Percentiles rank a stretch among this genome's conserved stretches.
Conservation (phyloP, 257 asterid species). For the Leonotis leonurus region DNA sequence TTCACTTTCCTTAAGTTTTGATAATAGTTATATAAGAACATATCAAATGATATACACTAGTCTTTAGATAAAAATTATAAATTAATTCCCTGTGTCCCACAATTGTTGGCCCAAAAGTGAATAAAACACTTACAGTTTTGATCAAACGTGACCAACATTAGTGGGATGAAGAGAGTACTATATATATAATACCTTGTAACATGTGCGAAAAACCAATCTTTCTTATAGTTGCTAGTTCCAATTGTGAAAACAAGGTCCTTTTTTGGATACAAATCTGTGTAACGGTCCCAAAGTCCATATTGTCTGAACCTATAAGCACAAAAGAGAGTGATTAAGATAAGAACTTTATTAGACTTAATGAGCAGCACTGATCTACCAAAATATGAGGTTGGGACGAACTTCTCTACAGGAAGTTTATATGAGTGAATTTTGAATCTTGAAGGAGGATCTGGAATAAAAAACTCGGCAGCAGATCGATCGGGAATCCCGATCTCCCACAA, state of each 20-base stretch:
- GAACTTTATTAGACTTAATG: not conserved
- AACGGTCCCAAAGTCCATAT: constrained; percentile 59
- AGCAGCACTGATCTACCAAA: not conserved
- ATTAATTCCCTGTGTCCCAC: too few relatives aligned
- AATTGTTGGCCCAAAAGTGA: too few relatives aligned
- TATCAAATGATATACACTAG: too few relatives aligned
- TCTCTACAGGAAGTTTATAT: constrained; percentile 13
- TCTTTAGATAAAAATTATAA: too few relatives aligned
- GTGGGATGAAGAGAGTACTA: too few relatives aligned
- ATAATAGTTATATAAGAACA: not conserved
- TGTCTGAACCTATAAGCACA: constrained; percentile 41
- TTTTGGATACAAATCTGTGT: constrained; percentile 31
- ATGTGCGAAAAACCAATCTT: constrained; percentile 64
- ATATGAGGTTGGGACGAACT: constrained; percentile 7
- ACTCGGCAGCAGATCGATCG: constrained; percentile 59
- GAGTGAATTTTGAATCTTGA: constrained; percentile 30
- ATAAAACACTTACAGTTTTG: too few relatives aligned
- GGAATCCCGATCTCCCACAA: constrained; percentile 78
- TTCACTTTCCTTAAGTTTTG: constrained; percentile 33
- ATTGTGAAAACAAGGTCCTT: constrained; percentile 37
- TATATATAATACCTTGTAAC: constrained; percentile 43
- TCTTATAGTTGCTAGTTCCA: constrained; percentile 33
- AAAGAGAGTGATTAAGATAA: not conserved
- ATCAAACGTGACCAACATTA: too few relatives aligned
- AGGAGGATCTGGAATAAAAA: constrained; percentile 41